Conservation (phyloP, 768 basidiomycete species). For the Suillus decipiens region DNA sequence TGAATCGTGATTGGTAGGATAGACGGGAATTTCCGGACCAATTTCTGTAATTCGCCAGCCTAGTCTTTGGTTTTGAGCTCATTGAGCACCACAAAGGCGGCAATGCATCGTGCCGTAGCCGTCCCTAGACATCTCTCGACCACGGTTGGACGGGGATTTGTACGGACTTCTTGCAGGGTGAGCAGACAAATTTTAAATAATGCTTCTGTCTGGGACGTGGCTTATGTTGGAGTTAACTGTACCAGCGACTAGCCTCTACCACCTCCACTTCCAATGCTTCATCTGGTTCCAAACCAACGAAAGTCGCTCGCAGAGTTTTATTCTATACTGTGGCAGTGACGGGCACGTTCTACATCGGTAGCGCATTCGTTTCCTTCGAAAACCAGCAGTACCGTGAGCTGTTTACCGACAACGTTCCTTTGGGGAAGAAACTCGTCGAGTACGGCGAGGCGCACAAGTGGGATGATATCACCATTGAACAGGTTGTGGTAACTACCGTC, state of each 20-base stretch:
- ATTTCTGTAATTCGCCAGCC: slow-evolving; percentile 3
- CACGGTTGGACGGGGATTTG: slow-evolving; percentile 45
- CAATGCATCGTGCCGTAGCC: slow-evolving; percentile 57
- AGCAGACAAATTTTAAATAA: slow-evolving; percentile 24
- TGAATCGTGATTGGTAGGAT: background rate
- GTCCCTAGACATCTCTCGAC: slow-evolving; percentile 53
- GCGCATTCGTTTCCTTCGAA: slow-evolving; percentile 76
- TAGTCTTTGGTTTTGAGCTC: slow-evolving; percentile 7
- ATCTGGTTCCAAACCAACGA: slow-evolving; percentile 51
- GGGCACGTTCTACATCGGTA: slow-evolving; percentile 80
- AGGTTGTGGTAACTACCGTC: slow-evolving; percentile 55
- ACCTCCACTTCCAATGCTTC: slow-evolving; percentile 26
- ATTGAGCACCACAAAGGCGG: slow-evolving; percentile 15
- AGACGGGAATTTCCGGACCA: slow-evolving; percentile 11
- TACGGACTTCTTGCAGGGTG: slow-evolving; percentile 63
- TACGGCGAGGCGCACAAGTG: slow-evolving; percentile 79
- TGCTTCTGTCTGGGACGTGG: slow-evolving; percentile 5
- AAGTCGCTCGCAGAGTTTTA: slow-evolving; percentile 59
- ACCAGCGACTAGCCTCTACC: slow-evolving; percentile 67
- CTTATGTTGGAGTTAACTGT: slow-evolving; percentile 12
- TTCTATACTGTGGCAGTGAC: slow-evolving; percentile 67
- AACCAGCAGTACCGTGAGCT: slow-evolving; percentile 82
- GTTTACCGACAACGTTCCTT: slow-evolving; percentile 79
- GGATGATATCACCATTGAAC: slow-evolving; percentile 70
- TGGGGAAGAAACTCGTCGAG: slow-evolving; percentile 75